Base-by-base conservation (phyloP, 805 yeast species). In the Saccharomycopsis sp. region DNA sequence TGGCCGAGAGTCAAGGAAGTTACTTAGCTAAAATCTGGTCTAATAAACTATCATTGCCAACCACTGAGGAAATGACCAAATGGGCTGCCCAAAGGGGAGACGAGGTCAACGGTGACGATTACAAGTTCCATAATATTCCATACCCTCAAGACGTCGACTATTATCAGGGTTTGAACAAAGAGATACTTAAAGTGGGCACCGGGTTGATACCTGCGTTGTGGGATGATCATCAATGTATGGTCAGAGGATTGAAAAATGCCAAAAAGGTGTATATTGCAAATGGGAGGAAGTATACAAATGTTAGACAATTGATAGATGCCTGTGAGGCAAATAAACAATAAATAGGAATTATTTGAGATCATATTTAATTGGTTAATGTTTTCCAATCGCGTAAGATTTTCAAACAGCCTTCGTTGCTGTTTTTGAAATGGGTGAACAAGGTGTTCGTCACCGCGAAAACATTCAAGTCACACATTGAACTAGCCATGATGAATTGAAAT, bases 1-100 rank as follows among this genome's bases (percentile, higher is more conserved):
- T 74, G 1, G 72, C 82, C 13, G 79, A 75, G 54, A 64, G 75
- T 40, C 93, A 85, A 56, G 86, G 83, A 0, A 67, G 79, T 5
- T 71, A 79, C 55, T 64, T 84, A 24, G 74, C 84, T 2, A 67
- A 87, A 46, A 76, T 78, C 2, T 76, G 82, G 63, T 59, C 75
- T 3, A 79, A 79, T 0, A 66, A 77, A 35, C 57, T 84, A 2
- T 9, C 52, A 13, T 59, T 80, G 11, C 87, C 88, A 1, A 34
- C 68, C 0, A 50, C 53, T 14, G 64, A 62, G 20, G 70, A 64
- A n/a, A 80, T 78, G 76, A 72, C 72, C 37, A 42, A 54, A 3
- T 53, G 63, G 21, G 60, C 73, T 26, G 58, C 68, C 9, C 62
- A 59, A 14, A 21, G 38, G 21, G 7, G 13, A 4, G 19, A 23